These are phyloP conservation scores for Penicillium hesseltinei DNA, from an alignment of 2,329 filamentous ascomycete species.

Conservation along the genomic window DNA sequence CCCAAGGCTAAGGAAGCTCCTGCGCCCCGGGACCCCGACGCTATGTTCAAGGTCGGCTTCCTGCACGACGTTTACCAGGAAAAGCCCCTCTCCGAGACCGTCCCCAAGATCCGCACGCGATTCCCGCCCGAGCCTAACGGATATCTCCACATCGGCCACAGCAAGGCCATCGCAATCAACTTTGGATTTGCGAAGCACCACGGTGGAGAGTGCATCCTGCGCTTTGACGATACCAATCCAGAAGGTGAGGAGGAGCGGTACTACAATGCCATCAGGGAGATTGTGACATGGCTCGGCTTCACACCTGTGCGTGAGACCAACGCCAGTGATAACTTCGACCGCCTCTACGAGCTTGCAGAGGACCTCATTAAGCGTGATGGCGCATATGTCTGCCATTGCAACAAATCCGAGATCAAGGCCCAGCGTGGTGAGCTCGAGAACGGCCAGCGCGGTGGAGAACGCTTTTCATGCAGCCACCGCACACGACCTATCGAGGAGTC, in stretches of 20 bases:
- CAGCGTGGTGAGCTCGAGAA: conserved; percentile 77
- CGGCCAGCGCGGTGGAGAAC: conserved; percentile 59
- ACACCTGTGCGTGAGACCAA: conserved; percentile 76
- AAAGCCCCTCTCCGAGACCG: conserved; percentile 49
- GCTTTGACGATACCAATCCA: conserved; percentile 95
- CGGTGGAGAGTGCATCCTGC: conserved; percentile 71
- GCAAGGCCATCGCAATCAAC: conserved; percentile 93
- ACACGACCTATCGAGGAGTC: conserved; percentile 73
- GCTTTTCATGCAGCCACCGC: conserved; percentile 79
- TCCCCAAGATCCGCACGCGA: conserved; percentile 56
- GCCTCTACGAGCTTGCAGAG: conserved; percentile 84
- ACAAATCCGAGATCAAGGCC: conserved; percentile 75
- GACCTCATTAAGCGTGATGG: conserved; percentile 70
- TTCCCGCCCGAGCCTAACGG: conserved; percentile 91
- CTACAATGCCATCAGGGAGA: conserved; percentile 84
- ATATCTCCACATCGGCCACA: conserved; percentile 88
- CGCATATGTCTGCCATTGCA: conserved; percentile 82
- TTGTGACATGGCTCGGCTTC: conserved; percentile 81
- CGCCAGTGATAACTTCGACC: conserved; percentile 86
- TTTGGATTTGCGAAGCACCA: conserved; percentile 90
- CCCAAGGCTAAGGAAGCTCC: conserved; percentile 30
- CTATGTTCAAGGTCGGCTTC: conserved; percentile 80
- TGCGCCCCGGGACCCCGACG: conserved; percentile 49
- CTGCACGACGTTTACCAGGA: conserved; percentile 69
- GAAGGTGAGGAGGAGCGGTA: conserved; percentile 89